Evolutionary conservation across 768 basidiomycete species (phyloP), one percentile per base, ranked within the genome.

Genomic region (Boletus barrowsii): DNA sequence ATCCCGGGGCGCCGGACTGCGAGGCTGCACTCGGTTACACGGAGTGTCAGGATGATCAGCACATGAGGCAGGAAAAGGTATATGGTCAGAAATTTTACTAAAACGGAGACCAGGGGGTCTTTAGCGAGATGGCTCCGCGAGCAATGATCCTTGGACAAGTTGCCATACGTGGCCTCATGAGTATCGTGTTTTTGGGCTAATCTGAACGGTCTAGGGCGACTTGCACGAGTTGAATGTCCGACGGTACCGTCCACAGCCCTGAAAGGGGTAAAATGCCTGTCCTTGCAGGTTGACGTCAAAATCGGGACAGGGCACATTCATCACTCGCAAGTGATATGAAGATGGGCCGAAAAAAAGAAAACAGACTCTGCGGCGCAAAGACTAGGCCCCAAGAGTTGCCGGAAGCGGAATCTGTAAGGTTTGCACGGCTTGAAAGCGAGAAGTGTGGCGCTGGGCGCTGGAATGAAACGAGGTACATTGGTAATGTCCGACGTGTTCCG

Each of bases 51-150:
- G 39, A 32, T 20, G 52, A 58, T 58, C 48, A 51, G 24, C 33
- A 4, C 22, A 54, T 10, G 49, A 43, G 36, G 45, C 36, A 47
- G 4, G 20, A 47, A 48, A 29, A 46, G 52, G 24, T 1, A 37
- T 45, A 39, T 47, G 13, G 29, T 41, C 42, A 14, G 42, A 36
- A 40, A 53, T 49, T 53, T 50, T 30, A 26, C 18, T 24, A 37
- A 44, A 47, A 22, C 22, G 51, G 45, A 39, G 44, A 20, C 8
- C 24, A 36, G 37, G 42, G 50, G 35, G n/a, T 13, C 52, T 13
- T 39, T 35, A 42, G 55, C 57, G 45, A 51, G 51, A 58, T 37
- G 37, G 47, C 46, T 49, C 61, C 53, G 56, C 54, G 58, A 58
- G 39, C 18, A 33, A 32, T 37, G 30, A 33, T 55, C 29, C 36